Base-by-base conservation (phyloP, 1,139 yeast species). In the Wickerhamomyces sp. region DNA sequence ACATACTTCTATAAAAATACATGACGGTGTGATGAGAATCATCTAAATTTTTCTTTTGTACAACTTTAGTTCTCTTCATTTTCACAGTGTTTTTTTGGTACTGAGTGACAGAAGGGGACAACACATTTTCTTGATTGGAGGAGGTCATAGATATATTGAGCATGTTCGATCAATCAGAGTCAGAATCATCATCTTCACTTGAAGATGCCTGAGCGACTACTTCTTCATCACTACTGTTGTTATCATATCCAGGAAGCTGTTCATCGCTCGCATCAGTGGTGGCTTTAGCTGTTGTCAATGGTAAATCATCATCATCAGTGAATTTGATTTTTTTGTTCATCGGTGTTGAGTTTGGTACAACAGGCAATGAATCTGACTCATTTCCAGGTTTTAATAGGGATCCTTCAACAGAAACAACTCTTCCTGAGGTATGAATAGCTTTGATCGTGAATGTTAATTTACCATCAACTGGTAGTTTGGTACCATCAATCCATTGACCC, bases 401-500 rank as follows among this genome's bases (percentile, higher is more conserved):
- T 14, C 98, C 98, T 52, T 89, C 95, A 14, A 91, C 76, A 8
- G 94, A 84, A 18, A 90, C 81, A 48, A 89, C 84, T 63, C 82
- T 81, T 14, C 96, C 95, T 6, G 91, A 77, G 15, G 87, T 81
- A 58, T 83, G 84, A 47, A 91, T 74, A 33, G 81, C 72, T 61
- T 81, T 85, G 36, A 91, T 79, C 8, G 82, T 79, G 64, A 93
- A 90, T 55, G 73, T 73, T 45, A 91, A 65, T 64, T 85, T 88
- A 4, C 96, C 97, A 56, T 85, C 96, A 36, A 93, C 72, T 47
- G 81, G 80, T 43, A 75, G 72, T 26, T 84, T 95, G 45, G 78
- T 70, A 43, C 73, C 84, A 62, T 91, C 96, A 11, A 73, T 72
- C 98, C 98, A 93, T 63, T 85, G 77, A 2, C 98, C 99, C 57